Evolutionary conservation across 805 yeast genomes (phyloP).

Genomic region (Starmerella stigmatis): DNA sequence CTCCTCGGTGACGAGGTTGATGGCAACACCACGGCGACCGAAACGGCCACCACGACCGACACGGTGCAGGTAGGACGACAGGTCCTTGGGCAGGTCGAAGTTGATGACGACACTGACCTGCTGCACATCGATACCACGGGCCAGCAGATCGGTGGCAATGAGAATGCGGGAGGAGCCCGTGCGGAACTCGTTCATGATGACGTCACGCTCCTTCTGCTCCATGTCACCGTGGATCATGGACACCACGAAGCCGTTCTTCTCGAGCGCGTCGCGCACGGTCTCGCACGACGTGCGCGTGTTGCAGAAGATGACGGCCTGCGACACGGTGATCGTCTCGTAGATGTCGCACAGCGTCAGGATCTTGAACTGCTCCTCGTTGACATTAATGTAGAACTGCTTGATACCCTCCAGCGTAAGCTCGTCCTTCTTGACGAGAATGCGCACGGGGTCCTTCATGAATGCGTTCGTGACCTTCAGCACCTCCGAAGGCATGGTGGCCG

Average conservation of each 20-base stretch:
- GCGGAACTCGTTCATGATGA: slow-evolving; percentile 91
- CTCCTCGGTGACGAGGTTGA: slow-evolving; percentile 77
- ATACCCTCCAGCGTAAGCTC: slow-evolving; percentile 93
- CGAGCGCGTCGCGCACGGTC: slow-evolving; percentile 65
- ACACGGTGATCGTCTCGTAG: slow-evolving; percentile 88
- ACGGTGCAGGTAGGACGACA: slow-evolving; percentile 92
- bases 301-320: slow-evolving; percentile 97
- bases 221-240: slow-evolving; percentile 94
- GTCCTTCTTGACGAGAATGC: slow-evolving; percentile 89
- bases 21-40: slow-evolving; percentile 97
- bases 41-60: slow-evolving; percentile 98
- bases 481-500: slow-evolving; percentile 90
- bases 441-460: slow-evolving; percentile 90
- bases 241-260: slow-evolving; percentile 76
- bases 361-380: slow-evolving; percentile 88
- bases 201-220: slow-evolving; percentile 87
- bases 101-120: slow-evolving; percentile 91
- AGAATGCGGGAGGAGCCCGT: slow-evolving; percentile 87
- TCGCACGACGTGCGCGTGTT: slow-evolving; percentile 93
- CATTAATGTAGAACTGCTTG: slow-evolving; percentile 82
- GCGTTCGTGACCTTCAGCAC: slow-evolving; percentile 83
- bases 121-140: slow-evolving; percentile 96
- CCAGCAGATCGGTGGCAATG: slow-evolving; percentile 90
- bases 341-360: slow-evolving; percentile 89
- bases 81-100: slow-evolving; percentile 82